Evolutionary conservation across 306 rosid genomes (phyloP), one percentile per base, ranked within the genome.

Genomic region (Vachellia pachyceras): DNA sequence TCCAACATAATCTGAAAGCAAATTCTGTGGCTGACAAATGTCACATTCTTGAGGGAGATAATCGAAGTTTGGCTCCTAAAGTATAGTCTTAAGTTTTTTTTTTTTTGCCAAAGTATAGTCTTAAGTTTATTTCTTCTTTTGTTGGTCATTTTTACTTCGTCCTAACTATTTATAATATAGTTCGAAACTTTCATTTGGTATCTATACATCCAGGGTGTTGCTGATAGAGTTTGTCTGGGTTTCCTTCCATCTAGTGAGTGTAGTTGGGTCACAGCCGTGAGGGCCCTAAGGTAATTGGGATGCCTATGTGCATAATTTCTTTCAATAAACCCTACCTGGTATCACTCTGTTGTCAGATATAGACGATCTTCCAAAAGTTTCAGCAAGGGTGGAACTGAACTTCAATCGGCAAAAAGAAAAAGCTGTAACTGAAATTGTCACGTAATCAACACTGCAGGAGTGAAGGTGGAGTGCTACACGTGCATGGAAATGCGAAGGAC

Each of bases 151-250:
- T 42, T 37, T 58, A 35, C 23, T 13, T 57, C 13, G 10, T n/a
- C n/a, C n/a, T n/a, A n/a, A n/a, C n/a, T n/a, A n/a, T n/a, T n/a
- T n/a, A n/a, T n/a, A n/a, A n/a, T n/a, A n/a, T n/a, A n/a, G n/a
- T n/a, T n/a, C n/a, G n/a, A n/a, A n/a, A n/a, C n/a, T n/a, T n/a
- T n/a, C n/a, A n/a, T n/a, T n/a, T n/a, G n/a, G n/a, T n/a, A n/a
- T n/a, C n/a, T n/a, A n/a, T n/a, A n/a, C n/a, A n/a, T 76, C 11
- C 91, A 91, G 97, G 85, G 90, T 72, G 91, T 95, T 72, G 97
- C 98, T 82, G 89, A 95, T 86, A 93, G 97, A 76, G 98, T 90
- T 63, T 93, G 96, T 86, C 97, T 95, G 14, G 99, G 97, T 87
- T 98, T 93, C 84, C 69, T 95, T 85, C 99, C 97, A 64, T 87